A percentile compares a stretch with the other conserved stretches of the same genome.
phyloP scores from a whole-genome alignment of 306 rosid species.

The Fragaria nilgerrensis region DNA sequence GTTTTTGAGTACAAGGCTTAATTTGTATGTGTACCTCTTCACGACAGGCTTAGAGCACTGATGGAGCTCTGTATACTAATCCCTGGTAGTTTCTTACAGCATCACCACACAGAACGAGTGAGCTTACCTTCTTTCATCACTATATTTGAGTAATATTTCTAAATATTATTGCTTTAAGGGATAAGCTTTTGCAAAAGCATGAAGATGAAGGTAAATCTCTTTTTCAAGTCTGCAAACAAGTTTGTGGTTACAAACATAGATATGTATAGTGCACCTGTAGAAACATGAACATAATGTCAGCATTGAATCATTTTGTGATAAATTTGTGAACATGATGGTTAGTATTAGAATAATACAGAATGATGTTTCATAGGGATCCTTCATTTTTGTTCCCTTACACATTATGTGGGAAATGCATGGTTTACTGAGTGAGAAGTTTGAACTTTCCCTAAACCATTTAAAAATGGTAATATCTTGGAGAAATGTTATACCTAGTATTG shows the following conservation, averaged over 20 bases:
- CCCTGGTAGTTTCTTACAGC: conserved; percentile 62
- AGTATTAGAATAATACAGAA: neutral
- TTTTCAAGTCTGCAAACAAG: neutral
- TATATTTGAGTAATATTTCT: neutral
- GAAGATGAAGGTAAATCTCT: neutral
- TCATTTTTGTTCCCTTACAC: neutral
- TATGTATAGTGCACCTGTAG: neutral
- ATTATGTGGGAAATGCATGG: neutral
- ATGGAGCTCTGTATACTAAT: conserved; percentile 92
- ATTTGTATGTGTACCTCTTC: conserved; percentile 13
- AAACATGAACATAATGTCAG: neutral
- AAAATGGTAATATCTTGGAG: neutral
- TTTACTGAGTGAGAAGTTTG: neutral
- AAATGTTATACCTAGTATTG: neutral
- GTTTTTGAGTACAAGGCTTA: neutral
- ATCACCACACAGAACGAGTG: conserved; percentile 52
- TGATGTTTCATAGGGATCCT: neutral
- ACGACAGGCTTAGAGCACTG: conserved; percentile 79
- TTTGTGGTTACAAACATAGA: neutral
- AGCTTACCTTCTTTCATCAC: conserved; percentile 26
- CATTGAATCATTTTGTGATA: neutral
- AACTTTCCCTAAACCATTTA: neutral
- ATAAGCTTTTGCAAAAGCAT: neutral
- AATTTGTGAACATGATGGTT: neutral
- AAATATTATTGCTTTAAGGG: neutral